Evolutionary conservation across 2,329 filamentous ascomycete species (phyloP).

Genomic region (Cryphonectria carpinicola): DNA sequence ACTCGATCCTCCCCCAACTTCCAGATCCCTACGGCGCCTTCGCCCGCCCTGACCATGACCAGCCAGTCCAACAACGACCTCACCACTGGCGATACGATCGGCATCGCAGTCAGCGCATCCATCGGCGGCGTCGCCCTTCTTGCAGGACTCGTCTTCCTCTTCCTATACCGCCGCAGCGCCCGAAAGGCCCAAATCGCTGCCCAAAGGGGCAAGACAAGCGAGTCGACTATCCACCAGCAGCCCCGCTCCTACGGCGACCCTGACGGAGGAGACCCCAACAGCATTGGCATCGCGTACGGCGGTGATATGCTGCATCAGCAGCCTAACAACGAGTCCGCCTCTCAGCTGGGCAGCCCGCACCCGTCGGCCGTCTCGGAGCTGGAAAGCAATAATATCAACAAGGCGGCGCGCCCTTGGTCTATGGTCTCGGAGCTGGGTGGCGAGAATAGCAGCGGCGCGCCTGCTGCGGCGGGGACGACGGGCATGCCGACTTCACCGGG

Average conservation of each 20-base stretch:
- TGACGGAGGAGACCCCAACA: background rate
- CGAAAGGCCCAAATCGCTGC: background rate
- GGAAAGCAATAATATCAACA: slow-evolving; percentile 24
- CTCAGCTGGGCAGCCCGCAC: slow-evolving; percentile 5
- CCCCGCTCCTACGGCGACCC: background rate
- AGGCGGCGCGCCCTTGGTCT: slow-evolving; percentile 32
- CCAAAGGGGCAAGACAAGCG: background rate
- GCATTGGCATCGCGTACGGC: slow-evolving; percentile 16
- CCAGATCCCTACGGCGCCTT: background rate
- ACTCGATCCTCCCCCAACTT: background rate
- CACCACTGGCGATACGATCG: slow-evolving; percentile 34
- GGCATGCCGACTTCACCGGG: background rate
- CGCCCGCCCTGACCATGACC: background rate
- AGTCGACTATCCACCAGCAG: slow-evolving; percentile 7
- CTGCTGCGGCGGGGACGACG: background rate
- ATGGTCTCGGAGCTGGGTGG: slow-evolving; percentile 30
- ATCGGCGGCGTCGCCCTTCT: slow-evolving; percentile 29
- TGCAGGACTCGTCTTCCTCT: slow-evolving; percentile 30
- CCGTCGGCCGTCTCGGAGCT: slow-evolving; percentile 29
- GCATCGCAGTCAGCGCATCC: slow-evolving; percentile 31
- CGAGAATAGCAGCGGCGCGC: background rate
- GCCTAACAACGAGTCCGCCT: slow-evolving; percentile 13
- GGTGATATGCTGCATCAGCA: background rate
- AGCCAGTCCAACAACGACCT: slow-evolving; percentile 23
- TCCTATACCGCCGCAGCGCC: slow-evolving; percentile 29